Base-by-base conservation (phyloP, 257 asterid genomes). In the Gentiana straminea region DNA sequence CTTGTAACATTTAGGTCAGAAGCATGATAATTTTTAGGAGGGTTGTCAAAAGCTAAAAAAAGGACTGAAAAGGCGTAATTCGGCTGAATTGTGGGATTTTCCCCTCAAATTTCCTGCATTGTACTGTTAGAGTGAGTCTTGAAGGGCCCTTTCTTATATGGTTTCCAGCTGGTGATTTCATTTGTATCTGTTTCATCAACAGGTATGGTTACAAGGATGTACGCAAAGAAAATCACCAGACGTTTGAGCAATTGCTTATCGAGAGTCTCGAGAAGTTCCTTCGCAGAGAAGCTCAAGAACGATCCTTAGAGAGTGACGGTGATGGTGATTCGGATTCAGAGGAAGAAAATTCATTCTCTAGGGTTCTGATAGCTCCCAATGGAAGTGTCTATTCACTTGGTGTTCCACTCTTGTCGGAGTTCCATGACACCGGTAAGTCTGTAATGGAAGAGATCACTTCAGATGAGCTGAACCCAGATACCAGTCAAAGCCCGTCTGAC, bases 131-230 rank as follows among this genome's bases (percentile, higher is more conserved):
- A 3, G 9, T 41, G 9, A 41, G 46, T 41, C 46, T 41, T 41
- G 46, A 5, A 41, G 9, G 9, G 46, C 46, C 9, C 53, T 41
- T 49, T 64, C 0, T 48, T 34, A 5, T 13, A 13, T 38, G n/a
- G 35, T 10, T 52, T 11, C 57, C 24, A 24, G 24, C 24, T 24
- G 24, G n/a, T 13, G 41, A 35, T 52, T 35, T 34, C 13, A 11
- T 46, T 35, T 53, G 41, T 54, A 10, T 33, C 10, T 66, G 11
- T 51, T 8, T 45, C 35, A 9, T 67, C 51, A 55, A 77, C 85
- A 92, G 99, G 69, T 92, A 92, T 51, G 99, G 99, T 33, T 92
- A 92, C 94, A 92, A 88, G 83, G 99, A 92, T 62, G 91, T 74
- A 51, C 97, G 90, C 58, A 88, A 88, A 76, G 97, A 88, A 80